phyloP scores from a whole-genome alignment of 257 asterid genomes.

The Solanum okadae region DNA sequence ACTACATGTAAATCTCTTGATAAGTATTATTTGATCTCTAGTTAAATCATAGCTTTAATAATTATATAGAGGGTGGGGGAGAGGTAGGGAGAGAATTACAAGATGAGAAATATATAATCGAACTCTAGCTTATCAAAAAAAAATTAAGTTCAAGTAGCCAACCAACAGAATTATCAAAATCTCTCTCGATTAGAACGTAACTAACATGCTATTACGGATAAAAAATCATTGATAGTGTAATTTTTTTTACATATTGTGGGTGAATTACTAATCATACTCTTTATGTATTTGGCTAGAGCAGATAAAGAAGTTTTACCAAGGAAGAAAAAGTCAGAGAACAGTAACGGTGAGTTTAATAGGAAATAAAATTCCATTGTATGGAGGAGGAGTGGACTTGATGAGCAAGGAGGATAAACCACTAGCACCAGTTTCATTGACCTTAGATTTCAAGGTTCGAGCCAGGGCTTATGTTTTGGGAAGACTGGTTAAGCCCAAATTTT shows the following conservation, averaged over 20 bases:
- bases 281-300: not conserved
- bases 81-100: not conserved
- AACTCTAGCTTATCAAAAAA: no score
- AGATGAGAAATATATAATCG: no score
- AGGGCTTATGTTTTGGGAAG: slow-evolving; percentile 76
- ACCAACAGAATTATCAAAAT: accelerated
- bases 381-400: slow-evolving; percentile 61
- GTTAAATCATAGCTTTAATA: not conserved
- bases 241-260: not conserved
- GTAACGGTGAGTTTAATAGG: slow-evolving; percentile 44
- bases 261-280: not conserved
- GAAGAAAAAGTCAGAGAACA: slow-evolving; percentile 58
- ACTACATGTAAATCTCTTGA: not conserved
- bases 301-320: slow-evolving; percentile 62
- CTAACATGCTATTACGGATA: not conserved
- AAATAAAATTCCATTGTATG: slow-evolving; percentile 55
- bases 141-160: accelerated
- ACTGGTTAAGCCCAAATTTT: slow-evolving; percentile 67
- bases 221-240: no score
- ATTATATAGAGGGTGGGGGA: not conserved
- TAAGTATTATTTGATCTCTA: not conserved
- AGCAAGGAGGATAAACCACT: slow-evolving; percentile 50
- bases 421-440: slow-evolving; percentile 40
- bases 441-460: slow-evolving; percentile 59
- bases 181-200: no score